Base-by-base conservation (phyloP, 1,284 basidiomycete species). In the Pyrrhoderma noxium region DNA sequence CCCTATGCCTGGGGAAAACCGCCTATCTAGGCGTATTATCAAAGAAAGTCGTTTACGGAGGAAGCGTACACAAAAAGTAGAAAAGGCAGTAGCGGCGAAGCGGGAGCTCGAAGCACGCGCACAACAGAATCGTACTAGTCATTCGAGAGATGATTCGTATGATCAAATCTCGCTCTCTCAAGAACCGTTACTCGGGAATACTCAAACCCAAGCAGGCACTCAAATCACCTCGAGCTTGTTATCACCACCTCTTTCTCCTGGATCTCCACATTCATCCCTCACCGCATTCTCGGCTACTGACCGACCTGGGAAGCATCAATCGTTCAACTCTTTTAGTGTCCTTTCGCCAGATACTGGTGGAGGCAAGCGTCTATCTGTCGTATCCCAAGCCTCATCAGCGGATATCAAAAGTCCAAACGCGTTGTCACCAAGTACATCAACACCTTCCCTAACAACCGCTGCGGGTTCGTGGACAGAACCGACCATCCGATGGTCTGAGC, bases 11-110 rank as follows among this genome's bases (percentile, higher is more conserved):
- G 82, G 77, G 16, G 88, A 93, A 61, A 69, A 69, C 18, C 68
- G 72, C 57, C 72, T 93, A 36, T 85, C 77, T 52, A 67, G 70
- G 41, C 70, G 70, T 36, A 70, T 93, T 34, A 76, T 75, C 59
- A 79, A 80, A 57, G 80, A 86, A 62, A 89, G 90, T 11, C 80
- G 77, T 61, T 57, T 80, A n/a, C 74, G 82, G 1, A 72, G 89
- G 14, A 76, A 78, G 7, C 66, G 70, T 46, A 78, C 75, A 14
- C 67, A 78, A 35, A 70, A 70, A 58, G 58, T 59, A 8, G 65
- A 64, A 25, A 58, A 49, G 43, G 62, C 61, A 11, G 35, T 60
- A 5, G 42, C 48, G 11, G 54, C 57, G 41, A 64, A 61, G 54
- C 53, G 49, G 47, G 56, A 54, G 42, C 44, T 47, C 23, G 46